Conservation (phyloP, 208 protist species). For the Trypanosoma conorhini region DNA sequence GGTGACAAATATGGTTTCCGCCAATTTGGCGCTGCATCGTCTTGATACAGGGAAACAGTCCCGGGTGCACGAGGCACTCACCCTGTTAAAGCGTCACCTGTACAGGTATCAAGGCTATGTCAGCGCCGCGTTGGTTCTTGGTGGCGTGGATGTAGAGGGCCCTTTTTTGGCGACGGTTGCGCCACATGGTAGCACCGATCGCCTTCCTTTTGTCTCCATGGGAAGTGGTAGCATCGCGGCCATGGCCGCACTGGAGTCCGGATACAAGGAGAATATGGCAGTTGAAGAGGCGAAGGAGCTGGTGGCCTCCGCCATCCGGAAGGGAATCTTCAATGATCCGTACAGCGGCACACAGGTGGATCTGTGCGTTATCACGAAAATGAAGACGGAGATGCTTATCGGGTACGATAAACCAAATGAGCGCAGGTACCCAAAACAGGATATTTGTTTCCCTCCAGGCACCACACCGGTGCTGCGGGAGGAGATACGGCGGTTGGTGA, state of each 20-base stretch:
- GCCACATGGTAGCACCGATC: constrained; percentile 98
- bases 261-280: constrained; percentile 95
- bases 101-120: constrained; percentile 99
- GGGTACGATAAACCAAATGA: constrained; percentile 88
- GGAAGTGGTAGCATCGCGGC: constrained; percentile 99
- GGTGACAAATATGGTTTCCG: constrained; percentile 93
- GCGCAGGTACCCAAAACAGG: constrained; percentile 76
- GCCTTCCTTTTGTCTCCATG: constrained; percentile 99
- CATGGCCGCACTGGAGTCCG: constrained; percentile 98
- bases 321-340: constrained; percentile 99
- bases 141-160: constrained; percentile 98
- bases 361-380: constrained; percentile 97
- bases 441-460: constrained; percentile 71
- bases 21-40: constrained; percentile 96
- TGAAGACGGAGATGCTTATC: constrained; percentile 80
- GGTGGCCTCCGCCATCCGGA: constrained; percentile 96
- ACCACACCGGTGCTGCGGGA: constrained; percentile 74
- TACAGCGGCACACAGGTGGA: constrained; percentile 99
- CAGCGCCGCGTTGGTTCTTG: constrained; percentile 98
- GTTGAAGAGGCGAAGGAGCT: constrained; percentile 98
- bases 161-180: constrained; percentile 97
- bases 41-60: constrained; percentile 94
- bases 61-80: constrained; percentile 97
- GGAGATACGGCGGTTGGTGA: constrained; percentile 81
- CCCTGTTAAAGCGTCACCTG: constrained; percentile 97